phyloP scores from a whole-genome alignment of 208 protist species.

The Wallacemonas sp. region DNA sequence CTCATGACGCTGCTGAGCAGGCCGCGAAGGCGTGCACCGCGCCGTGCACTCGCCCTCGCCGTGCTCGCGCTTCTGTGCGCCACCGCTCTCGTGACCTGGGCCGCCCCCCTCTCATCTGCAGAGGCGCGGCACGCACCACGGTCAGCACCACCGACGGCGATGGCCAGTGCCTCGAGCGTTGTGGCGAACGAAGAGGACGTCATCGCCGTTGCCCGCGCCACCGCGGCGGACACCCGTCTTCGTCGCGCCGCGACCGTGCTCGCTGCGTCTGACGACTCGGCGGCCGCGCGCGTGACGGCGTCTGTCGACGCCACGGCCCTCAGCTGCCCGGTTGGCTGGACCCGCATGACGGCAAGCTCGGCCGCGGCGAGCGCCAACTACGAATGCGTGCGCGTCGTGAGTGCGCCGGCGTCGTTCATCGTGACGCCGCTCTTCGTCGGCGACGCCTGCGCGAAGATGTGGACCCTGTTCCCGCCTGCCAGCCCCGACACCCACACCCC shows the following conservation, averaged over 20 bases:
- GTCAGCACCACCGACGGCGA: slow-evolving; percentile 14
- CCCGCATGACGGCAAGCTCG: slow-evolving; percentile 8
- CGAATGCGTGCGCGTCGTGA: slow-evolving; percentile 14
- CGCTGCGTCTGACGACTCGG: neutral
- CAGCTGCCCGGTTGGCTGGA: slow-evolving; percentile 21
- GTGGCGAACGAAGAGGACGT: neutral
- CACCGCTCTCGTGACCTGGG: neutral
- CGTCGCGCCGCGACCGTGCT: slow-evolving; percentile 13
- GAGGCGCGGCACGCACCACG: neutral
- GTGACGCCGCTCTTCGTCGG: slow-evolving; percentile 17
- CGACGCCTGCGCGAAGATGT: slow-evolving; percentile 20
- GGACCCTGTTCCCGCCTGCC: slow-evolving; percentile 16
- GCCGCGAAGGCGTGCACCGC: neutral
- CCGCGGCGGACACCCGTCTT: neutral
- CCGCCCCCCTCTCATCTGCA: neutral
- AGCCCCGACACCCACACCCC: slow-evolving; percentile 1
- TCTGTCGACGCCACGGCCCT: neutral
- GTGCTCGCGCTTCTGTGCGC: neutral
- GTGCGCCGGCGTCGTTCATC: neutral
- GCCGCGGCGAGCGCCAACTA: slow-evolving; percentile 3
- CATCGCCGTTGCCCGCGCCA: neutral
- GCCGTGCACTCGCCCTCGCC: neutral
- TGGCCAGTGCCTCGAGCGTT: neutral
- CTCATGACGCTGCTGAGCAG: neutral
- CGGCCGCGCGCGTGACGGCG: neutral